Base-by-base conservation (phyloP, 495 filamentous ascomycete genomes). In the Viridothelium virens region DNA sequence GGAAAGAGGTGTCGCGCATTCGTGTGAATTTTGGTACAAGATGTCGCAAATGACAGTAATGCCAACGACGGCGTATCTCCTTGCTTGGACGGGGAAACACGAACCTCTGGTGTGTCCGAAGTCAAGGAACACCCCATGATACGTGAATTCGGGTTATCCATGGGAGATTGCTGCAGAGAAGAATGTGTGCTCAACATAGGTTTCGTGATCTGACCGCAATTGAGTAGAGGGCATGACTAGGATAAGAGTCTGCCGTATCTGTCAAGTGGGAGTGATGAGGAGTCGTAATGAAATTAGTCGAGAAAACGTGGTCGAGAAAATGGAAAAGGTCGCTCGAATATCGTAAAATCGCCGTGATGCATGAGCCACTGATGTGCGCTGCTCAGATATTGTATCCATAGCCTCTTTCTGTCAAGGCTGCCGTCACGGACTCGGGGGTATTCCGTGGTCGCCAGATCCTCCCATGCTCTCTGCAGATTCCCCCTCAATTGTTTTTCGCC, bases 401-500 rank as follows among this genome's bases (percentile, higher is more conserved):
- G 31, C 9, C 41, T 14, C 3, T 34, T 33, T 18, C 7, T 59
- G 31, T 7, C 6, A 2, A 34, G 18, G 14, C 11, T 14, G 18
- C 7, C 10, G 11, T 59, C 53, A 59, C 2, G 14, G n/a, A 18
- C 25, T 59, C 36, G 53, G 53, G 31, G 53, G 53, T 2, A 18
- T 59, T 33, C 31, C 53, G 36, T 5, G 31, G 14, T 59, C 53
- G 5, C 48, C 25, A 14, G 48, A 53, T 12, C 1, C 48, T 63
- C 61, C 67, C 6, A 67, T 67, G 44, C 38, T 64, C 50, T 72
- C 70, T 34, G 65, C 71, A 18, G 72, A 65, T 47, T 96, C 91
- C 64, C 90, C 92, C 66, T 99, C 92, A 71, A 97, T 92, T 18
- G 96, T 97, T 78, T 92, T 94, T 73, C 88, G 87, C 95, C 95